A percentile compares a stretch with the other conserved stretches of the same genome.
Evolutionary conservation across 345 rosid genomes (phyloP).

Genomic region (Salix arbutifolia): DNA sequence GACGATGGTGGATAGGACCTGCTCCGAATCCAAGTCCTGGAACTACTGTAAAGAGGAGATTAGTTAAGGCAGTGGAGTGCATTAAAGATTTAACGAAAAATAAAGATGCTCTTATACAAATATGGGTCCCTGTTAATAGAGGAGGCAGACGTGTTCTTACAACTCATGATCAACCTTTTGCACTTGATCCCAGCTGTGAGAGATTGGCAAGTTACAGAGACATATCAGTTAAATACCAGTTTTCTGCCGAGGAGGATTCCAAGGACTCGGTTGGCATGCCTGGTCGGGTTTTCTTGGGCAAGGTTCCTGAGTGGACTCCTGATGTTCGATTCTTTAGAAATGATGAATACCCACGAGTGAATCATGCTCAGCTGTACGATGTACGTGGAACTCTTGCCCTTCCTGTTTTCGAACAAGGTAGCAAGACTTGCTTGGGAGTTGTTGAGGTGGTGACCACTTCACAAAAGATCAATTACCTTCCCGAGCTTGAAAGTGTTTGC

Average conservation of each 20-base stretch:
- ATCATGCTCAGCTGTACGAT: slow-evolving; percentile 63
- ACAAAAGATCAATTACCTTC: slow-evolving; percentile 54
- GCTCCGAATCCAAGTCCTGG: slow-evolving; percentile 29
- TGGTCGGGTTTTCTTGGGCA: slow-evolving; percentile 73
- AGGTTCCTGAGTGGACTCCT: slow-evolving; percentile 95
- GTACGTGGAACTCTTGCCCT: slow-evolving; percentile 86
- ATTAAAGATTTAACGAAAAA: slow-evolving; percentile 54
- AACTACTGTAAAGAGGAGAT: slow-evolving; percentile 59
- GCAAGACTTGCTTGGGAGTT: slow-evolving; percentile 80
- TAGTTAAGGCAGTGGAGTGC: slow-evolving; percentile 57
- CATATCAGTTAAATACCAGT: slow-evolving; percentile 67
- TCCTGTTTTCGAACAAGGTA: slow-evolving; percentile 86
- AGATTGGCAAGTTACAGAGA: slow-evolving; percentile 70
- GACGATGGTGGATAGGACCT: slow-evolving; percentile 82
- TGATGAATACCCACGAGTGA: slow-evolving; percentile 76
- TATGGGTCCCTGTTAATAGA: slow-evolving; percentile 82
- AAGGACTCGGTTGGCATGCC: slow-evolving; percentile 68
- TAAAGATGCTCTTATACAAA: slow-evolving; percentile 70
- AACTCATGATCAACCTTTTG: slow-evolving; percentile 63
- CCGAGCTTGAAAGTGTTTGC: slow-evolving; percentile 81
- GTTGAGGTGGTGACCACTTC: slow-evolving; percentile 82
- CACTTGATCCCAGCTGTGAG: slow-evolving; percentile 50
- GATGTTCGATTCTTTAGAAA: slow-evolving; percentile 84
- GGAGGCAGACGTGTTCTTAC: slow-evolving; percentile 61
- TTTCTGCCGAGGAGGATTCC: slow-evolving; percentile 67